Evolutionary conservation across 129 eudicot species (phyloP).

Genomic region (Gnaphalium uliginosum): DNA sequence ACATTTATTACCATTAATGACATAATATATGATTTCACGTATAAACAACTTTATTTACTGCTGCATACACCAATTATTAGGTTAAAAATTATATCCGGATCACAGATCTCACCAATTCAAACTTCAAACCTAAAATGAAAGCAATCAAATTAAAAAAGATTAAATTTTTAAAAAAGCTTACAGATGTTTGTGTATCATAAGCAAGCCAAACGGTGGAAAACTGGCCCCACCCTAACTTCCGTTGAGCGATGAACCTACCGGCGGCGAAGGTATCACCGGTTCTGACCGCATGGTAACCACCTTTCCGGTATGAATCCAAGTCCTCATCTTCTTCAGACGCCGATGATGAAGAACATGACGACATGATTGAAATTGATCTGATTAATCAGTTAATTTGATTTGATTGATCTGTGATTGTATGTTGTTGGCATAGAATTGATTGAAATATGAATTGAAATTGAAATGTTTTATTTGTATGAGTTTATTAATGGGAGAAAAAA

Average conservation of each 20-base stretch:
- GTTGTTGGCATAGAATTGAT: neutral
- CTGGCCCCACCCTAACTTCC: conserved; percentile 99
- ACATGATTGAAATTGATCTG: conserved; percentile 33
- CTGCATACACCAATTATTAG: conserved; percentile 22
- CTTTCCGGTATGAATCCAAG: conserved; percentile 84
- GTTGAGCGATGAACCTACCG: conserved; percentile 83
- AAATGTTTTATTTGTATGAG: neutral
- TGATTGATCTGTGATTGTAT: conserved; percentile 12
- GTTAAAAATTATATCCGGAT: conserved; percentile 23
- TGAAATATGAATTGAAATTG: neutral
- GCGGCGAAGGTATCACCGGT: conserved; percentile 80
- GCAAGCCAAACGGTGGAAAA: conserved; percentile 99
- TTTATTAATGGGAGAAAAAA: conserved; percentile 41
- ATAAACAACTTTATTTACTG: conserved; percentile 5
- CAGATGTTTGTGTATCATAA: conserved; percentile 74
- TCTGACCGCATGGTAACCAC: conserved; percentile 95
- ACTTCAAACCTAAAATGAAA: conserved; percentile 10
- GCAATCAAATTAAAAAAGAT: conserved; percentile 5
- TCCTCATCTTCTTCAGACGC: conserved; percentile 95
- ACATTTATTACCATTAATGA: conserved; percentile 22
- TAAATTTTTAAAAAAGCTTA: conserved; percentile 28
- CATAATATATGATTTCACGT: neutral
- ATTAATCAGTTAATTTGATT: neutral
- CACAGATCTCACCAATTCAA: conserved; percentile 34
- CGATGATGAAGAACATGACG: conserved; percentile 83